phyloP scores from a whole-genome alignment of 2,329 filamentous ascomycete species.

The Aureobasidium musti region DNA sequence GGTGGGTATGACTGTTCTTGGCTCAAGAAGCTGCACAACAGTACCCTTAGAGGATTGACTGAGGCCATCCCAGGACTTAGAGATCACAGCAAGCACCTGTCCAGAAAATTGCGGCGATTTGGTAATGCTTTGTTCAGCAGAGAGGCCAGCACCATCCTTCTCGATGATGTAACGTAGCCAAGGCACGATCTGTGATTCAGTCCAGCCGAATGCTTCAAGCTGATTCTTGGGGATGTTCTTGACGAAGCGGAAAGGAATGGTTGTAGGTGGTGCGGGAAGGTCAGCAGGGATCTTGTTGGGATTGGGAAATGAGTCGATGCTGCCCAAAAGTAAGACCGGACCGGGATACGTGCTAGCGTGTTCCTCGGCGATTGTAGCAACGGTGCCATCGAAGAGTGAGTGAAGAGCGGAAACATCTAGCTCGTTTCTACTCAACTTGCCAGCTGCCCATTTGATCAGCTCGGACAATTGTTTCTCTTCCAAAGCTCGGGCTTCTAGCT shows the following conservation, averaged over 20 bases:
- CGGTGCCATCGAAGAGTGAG: conserved; percentile 74
- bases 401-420: conserved; percentile 69
- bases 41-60: conserved; percentile 65
- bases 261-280: conserved; percentile 76
- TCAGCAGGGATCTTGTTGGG: conserved; percentile 77
- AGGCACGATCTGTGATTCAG: conserved; percentile 76
- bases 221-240: conserved; percentile 66
- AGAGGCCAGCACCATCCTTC: conserved; percentile 60
- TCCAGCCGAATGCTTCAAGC: conserved; percentile 81
- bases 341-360: conserved; percentile 59
- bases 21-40: conserved; percentile 64
- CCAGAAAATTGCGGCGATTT: conserved; percentile 71
- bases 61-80: conserved; percentile 87
- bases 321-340: conserved; percentile 73
- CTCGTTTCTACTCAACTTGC: conserved; percentile 69
- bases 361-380: conserved; percentile 63
- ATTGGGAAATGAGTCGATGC: conserved; percentile 73
- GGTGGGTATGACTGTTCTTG: conserved; percentile 79
- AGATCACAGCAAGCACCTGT: conserved; percentile 75
- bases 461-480: conserved; percentile 74
- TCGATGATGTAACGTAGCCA: conserved; percentile 85
- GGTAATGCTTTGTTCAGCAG: conserved; percentile 68
- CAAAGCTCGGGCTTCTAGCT: conserved; percentile 79
- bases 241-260: conserved; percentile 83
- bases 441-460: conserved; percentile 81